Evolutionary conservation across 164 flowering plant species (phyloP).

Genomic region (Protea cynaroides): DNA sequence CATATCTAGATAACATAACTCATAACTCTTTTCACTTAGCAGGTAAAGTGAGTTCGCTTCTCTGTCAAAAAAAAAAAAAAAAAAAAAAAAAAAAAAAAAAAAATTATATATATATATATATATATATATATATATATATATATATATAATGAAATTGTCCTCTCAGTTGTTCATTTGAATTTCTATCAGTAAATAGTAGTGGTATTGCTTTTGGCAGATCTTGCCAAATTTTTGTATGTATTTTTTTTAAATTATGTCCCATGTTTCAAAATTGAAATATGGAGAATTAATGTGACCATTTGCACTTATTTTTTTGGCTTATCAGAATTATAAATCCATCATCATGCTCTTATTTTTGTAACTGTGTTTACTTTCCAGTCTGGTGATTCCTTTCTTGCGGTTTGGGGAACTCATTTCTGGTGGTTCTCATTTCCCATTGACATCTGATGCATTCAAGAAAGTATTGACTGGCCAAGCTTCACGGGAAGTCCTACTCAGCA

Average conservation of each 20-base stretch:
- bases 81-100: too few species aligned
- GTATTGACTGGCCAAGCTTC: constrained; percentile 92
- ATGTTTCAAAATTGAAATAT: too few species aligned
- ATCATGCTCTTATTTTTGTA: constrained; percentile 8
- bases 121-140: too few species aligned
- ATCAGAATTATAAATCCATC: not conserved
- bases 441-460: constrained; percentile 84
- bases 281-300: too few species aligned
- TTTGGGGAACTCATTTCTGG: constrained; percentile 79
- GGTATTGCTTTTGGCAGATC: not conserved
- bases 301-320: not conserved
- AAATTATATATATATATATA: too few species aligned
- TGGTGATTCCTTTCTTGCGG: constrained; percentile 85
- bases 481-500: constrained; percentile 60
- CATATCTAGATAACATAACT: too few species aligned
- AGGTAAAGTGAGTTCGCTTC: too few species aligned
- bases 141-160: too few species aligned
- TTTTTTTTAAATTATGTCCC: too few species aligned
- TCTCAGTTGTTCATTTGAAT: too few species aligned
- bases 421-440: constrained; percentile 85
- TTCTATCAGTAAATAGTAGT: not conserved
- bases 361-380: constrained; percentile 32
- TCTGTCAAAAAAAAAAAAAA: not conserved
- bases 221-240: not conserved
- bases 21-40: too few species aligned